phyloP scores from a whole-genome alignment of 2,329 filamentous ascomycete genomes.

The Trichoderma semiorbis region DNA sequence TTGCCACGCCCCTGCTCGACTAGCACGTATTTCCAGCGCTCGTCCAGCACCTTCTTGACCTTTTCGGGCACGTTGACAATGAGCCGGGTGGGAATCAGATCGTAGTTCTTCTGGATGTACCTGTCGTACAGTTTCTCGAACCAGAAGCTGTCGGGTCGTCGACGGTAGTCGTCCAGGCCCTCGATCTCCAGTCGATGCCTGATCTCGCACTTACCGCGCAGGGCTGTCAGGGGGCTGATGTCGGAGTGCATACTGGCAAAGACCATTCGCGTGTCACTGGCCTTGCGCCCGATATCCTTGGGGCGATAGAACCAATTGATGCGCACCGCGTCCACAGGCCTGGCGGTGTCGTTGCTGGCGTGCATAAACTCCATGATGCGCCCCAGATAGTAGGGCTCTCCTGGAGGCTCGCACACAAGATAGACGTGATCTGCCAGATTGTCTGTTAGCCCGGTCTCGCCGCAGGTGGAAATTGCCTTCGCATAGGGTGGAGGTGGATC shows the following conservation, averaged over 20 bases:
- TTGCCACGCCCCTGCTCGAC: constrained; percentile 92
- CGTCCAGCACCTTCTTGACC: constrained; percentile 93
- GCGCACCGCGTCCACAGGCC: constrained; percentile 78
- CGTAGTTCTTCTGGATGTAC: constrained; percentile 97
- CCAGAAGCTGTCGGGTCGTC: constrained; percentile 85
- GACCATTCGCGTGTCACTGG: constrained; percentile 83
- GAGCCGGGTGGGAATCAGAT: constrained; percentile 84
- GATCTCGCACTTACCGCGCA: constrained; percentile 92
- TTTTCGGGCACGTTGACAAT: constrained; percentile 95
- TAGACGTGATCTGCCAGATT: constrained; percentile 70
- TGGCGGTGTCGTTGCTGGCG: constrained; percentile 66
- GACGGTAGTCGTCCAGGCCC: constrained; percentile 79
- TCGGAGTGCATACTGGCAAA: constrained; percentile 99
- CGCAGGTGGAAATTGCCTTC: constrained; percentile 17
- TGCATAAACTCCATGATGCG: constrained; percentile 98
- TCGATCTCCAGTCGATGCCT: constrained; percentile 82
- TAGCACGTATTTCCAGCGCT: constrained; percentile 94
- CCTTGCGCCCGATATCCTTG: constrained; percentile 90
- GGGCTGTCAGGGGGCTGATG: constrained; percentile 83
- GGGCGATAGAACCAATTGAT: constrained; percentile 99
- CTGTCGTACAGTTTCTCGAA: constrained; percentile 97
- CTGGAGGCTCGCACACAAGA: constrained; percentile 93
- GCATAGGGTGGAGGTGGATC: constrained; percentile 18
- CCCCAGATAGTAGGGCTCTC: constrained; percentile 95
- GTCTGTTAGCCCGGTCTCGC: constrained; percentile 30